Evolutionary conservation across 2,329 filamentous ascomycete genomes (phyloP).

Genomic region (Phialophora tarda): DNA sequence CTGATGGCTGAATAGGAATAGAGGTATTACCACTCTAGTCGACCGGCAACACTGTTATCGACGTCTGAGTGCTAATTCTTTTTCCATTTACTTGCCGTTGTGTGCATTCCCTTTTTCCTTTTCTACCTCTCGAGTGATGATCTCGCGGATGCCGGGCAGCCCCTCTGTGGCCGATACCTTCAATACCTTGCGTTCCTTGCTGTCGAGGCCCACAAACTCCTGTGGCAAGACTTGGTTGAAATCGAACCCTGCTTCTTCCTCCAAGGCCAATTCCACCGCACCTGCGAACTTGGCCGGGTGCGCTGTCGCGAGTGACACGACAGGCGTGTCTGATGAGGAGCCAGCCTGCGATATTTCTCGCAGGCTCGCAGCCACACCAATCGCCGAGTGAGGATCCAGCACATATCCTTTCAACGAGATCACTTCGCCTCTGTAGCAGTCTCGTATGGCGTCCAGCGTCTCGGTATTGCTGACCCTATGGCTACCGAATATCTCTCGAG

Average conservation of each 20-base stretch:
- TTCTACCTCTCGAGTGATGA: slow-evolving; percentile 75
- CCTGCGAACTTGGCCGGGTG: slow-evolving; percentile 94
- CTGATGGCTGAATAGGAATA: slow-evolving; percentile 8
- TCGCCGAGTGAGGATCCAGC: slow-evolving; percentile 89
- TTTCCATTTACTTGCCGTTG: neutral
- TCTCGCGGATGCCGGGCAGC: slow-evolving; percentile 75
- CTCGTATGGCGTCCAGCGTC: slow-evolving; percentile 70
- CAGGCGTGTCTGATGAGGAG: slow-evolving; percentile 22
- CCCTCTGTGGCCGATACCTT: slow-evolving; percentile 67
- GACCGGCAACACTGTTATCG: neutral
- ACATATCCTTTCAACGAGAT: slow-evolving; percentile 69
- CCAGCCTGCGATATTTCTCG: slow-evolving; percentile 61
- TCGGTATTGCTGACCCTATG: slow-evolving; percentile 70
- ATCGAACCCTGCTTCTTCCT: slow-evolving; percentile 71
- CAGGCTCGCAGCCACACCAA: slow-evolving; percentile 78
- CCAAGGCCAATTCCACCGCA: slow-evolving; percentile 80
- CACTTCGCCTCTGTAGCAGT: slow-evolving; percentile 56
- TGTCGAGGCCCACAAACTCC: slow-evolving; percentile 80
- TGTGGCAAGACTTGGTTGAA: slow-evolving; percentile 78
- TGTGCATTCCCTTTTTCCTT: slow-evolving; percentile 42
- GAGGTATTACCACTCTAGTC: neutral
- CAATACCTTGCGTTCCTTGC: slow-evolving; percentile 75
- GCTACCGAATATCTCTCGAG: slow-evolving; percentile 77
- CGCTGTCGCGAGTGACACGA: slow-evolving; percentile 81
- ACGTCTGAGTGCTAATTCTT: neutral